Evolutionary conservation across 208 protist species (phyloP).

Genomic region (Crithidia bombi): DNA sequence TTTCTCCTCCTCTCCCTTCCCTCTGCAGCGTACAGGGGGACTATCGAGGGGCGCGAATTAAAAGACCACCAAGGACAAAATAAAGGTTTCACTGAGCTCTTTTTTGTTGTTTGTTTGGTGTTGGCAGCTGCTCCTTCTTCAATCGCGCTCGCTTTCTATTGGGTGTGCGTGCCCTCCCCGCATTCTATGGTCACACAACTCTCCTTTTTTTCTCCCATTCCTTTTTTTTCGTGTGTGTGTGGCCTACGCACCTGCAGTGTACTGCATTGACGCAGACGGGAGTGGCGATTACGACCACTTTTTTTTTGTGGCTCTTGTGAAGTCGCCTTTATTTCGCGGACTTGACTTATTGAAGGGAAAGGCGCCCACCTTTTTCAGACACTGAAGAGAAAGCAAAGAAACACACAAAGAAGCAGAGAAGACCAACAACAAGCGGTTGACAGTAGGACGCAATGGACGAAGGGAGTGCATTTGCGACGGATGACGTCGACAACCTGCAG

Average conservation of each 20-base stretch:
- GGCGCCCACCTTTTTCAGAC: not conserved
- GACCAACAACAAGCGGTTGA: not conserved
- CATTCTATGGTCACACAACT: not conserved
- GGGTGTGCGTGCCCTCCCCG: not conserved
- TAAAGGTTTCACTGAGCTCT: too few relatives aligned
- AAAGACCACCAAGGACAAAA: too few relatives aligned
- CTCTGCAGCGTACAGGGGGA: too few relatives aligned
- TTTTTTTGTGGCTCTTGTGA: not conserved
- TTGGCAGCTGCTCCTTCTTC: constrained; percentile 11
- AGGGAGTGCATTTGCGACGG: constrained; percentile 28
- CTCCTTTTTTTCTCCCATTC: not conserved
- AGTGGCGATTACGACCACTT: too few relatives aligned
- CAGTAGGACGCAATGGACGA: constrained; percentile 36
- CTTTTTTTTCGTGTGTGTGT: constrained; percentile 8
- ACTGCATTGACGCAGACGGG: too few relatives aligned
- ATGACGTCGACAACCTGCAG: constrained; percentile 3
- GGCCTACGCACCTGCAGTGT: too few relatives aligned
- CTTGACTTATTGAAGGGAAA: not conserved
- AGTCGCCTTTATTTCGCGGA: too few relatives aligned
- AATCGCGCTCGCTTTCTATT: not conserved
- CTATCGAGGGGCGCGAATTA: too few relatives aligned
- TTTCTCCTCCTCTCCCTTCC: too few relatives aligned
- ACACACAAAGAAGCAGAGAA: not conserved
- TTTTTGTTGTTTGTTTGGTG: constrained; percentile 22
- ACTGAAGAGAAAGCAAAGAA: too few relatives aligned